Conservation (phyloP, 768 basidiomycete genomes). For the Pulveroboletus sp. region DNA sequence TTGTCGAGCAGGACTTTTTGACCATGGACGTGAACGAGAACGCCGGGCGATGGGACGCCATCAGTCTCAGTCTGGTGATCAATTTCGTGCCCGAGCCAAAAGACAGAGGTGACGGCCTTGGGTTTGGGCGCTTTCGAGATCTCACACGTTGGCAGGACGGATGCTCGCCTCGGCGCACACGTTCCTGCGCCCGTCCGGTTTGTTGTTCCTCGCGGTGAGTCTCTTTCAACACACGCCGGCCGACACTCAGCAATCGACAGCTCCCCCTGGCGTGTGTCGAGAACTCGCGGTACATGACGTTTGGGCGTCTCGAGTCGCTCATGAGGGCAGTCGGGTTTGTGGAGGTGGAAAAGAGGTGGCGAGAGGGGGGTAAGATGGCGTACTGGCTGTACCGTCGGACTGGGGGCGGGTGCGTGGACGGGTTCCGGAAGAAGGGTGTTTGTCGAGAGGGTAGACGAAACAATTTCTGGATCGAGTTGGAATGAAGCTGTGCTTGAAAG, state of each 20-base stretch:
- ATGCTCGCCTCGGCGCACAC: constrained; percentile 64
- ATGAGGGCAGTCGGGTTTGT: constrained; percentile 65
- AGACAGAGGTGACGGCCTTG: constrained; percentile 67
- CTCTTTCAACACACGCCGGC: not conserved
- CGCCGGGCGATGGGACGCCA: constrained; percentile 62
- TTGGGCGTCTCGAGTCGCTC: constrained; percentile 50
- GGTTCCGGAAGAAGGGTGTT: constrained; percentile 52
- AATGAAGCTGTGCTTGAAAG: constrained; percentile 7
- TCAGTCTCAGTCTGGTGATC: constrained; percentile 84
- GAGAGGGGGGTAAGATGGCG: constrained; percentile 72
- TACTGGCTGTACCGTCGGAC: constrained; percentile 78
- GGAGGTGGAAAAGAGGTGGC: constrained; percentile 58
- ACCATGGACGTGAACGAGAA: constrained; percentile 50
- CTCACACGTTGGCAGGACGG: constrained; percentile 42
- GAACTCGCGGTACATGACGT: constrained; percentile 81
- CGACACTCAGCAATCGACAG: constrained; percentile 35
- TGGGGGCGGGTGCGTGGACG: constrained; percentile 4
- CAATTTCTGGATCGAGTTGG: constrained; percentile 65
- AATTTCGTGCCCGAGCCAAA: constrained; percentile 79
- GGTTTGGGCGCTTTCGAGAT: not conserved
- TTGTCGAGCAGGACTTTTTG: constrained; percentile 85
- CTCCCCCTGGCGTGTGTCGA: constrained; percentile 80
- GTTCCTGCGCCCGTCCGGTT: constrained; percentile 51
- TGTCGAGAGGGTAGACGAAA: constrained; percentile 70
- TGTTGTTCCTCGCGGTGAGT: constrained; percentile 70